Percentiles rank a stretch among this genome's conserved stretches.
These are phyloP conservation scores for Russula foetens DNA, from an alignment of 768 basidiomycete species.

Conservation along the genomic window DNA sequence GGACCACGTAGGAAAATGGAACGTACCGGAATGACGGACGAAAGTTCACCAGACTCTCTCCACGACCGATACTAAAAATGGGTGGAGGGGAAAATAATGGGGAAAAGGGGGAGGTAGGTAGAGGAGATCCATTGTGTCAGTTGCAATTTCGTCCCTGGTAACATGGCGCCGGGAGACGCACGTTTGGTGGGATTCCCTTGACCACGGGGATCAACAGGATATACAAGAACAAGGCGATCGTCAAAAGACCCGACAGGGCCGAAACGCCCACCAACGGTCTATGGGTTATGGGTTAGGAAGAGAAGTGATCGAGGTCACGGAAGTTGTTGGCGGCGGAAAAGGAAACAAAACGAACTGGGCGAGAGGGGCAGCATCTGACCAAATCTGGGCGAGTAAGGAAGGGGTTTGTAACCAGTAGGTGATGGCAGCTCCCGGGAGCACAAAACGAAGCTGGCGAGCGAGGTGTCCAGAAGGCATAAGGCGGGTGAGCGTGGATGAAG, in stretches of 20 bases:
- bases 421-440: constrained; percentile 57
- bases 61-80: constrained; percentile 56
- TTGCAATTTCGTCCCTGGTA: not conserved
- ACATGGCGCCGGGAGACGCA: constrained; percentile 37
- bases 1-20: not conserved
- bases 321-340: not conserved
- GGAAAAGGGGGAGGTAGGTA: not conserved
- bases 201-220: constrained; percentile 60
- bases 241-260: constrained; percentile 49
- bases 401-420: constrained; percentile 58
- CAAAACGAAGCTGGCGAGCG: constrained; percentile 63
- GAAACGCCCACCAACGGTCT: constrained; percentile 50
- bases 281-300: not conserved
- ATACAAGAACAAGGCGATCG: constrained; percentile 63
- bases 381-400: constrained; percentile 40
- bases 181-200: constrained; percentile 60
- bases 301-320: not conserved
- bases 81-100: not conserved
- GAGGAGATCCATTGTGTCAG: constrained; percentile 21
- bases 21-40: constrained; percentile 53
- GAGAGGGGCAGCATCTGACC: constrained; percentile 40
- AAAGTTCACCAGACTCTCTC: constrained; percentile 62
- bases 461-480: constrained; percentile 34
- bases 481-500: not conserved
- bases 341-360: constrained; percentile 34